phyloP scores from a whole-genome alignment of 2,329 filamentous ascomycete species.

The Colletotrichum acutatum region DNA sequence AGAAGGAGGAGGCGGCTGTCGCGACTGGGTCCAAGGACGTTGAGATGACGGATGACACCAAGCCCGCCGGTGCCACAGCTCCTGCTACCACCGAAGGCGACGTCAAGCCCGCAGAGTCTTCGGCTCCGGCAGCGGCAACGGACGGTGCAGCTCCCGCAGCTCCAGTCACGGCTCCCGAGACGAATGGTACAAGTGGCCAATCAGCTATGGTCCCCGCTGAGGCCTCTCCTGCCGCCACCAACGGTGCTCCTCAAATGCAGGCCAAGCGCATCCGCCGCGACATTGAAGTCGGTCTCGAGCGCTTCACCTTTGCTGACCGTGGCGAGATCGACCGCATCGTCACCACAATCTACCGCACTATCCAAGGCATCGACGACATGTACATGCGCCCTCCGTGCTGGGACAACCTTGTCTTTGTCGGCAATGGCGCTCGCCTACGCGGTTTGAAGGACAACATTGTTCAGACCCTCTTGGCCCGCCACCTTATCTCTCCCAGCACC shows the following conservation, averaged over 20 bases:
- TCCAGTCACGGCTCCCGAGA: conserved; percentile 30
- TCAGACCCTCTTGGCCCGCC: conserved; percentile 80
- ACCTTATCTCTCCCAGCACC: conserved; percentile 90
- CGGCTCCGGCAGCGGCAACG: conserved; percentile 22
- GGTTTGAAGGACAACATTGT: conserved; percentile 93
- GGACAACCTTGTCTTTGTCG: conserved; percentile 92
- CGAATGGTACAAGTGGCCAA: conserved; percentile 35
- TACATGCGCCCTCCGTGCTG: conserved; percentile 88
- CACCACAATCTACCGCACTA: conserved; percentile 82
- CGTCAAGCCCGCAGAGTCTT: conserved; percentile 39
- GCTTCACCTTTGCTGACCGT: conserved; percentile 76
- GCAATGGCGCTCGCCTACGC: conserved; percentile 79
- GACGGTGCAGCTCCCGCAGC: conserved; percentile 37
- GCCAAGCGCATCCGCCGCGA: conserved; percentile 71
- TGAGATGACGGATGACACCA: conserved; percentile 37
- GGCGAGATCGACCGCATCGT: conserved; percentile 85
- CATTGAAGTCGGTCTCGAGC: conserved; percentile 81
- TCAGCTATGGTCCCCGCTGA: conserved; percentile 25
- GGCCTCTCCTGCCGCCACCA: conserved; percentile 35
- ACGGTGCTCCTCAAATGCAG: conserved; percentile 53
- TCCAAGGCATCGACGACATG: conserved; percentile 85
- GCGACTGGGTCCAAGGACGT: conserved; percentile 35
- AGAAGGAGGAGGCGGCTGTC: conserved; percentile 13
- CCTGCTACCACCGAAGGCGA: conserved; percentile 36
- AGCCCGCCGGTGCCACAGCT: conserved; percentile 32